Base-by-base conservation (phyloP, 2,329 filamentous ascomycete genomes). In the Pyricularia sp. region DNA sequence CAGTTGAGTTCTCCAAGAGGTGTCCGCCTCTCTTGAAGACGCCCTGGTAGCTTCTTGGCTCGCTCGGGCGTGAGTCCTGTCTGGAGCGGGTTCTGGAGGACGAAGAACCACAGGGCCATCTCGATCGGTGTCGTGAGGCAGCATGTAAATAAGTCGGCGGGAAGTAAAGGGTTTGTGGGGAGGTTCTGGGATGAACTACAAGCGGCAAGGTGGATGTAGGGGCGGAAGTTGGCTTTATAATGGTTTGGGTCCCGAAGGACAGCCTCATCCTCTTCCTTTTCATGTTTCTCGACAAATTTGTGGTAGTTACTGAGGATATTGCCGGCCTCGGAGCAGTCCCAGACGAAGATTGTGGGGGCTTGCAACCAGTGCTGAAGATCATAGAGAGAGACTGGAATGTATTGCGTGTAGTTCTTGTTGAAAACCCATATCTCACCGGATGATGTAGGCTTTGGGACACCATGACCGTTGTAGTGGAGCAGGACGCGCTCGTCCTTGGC, bases 391-490 rank as follows among this genome's bases (percentile, higher is more conserved):
- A 99, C 90, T 0, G 94, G 94, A 57, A 99, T 99, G 73, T 99
- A 99, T 76, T 99, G 94, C 0, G 94, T 99, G 74, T 97, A 99
- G 70, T 91, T 97, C 70, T 94, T 93, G 77, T 99, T 99, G 76
- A 99, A 99, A 5, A 97, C 96, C 94, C 94, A 99, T 24, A 99
- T 96, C 75, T 99, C 94, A 16, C 94, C 94, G 4, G 93, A 97
- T 3, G 90, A 87, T 0, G 94, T 99, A 3, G 94, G 94, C 72
- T 97, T 91, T 1, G 94, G 94, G 12, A 99, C 94, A 61, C 94
- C 94, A 75, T 99, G 94, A 19, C 94, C 94, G 71, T 99, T 99
- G 81, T 99, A 99, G 74, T 99, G 94, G 71, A 99, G 91, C n/a
- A 99, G 80, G 1, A 99, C 91, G 62, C 94, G 84, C 78, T 99